phyloP scores from a whole-genome alignment of 768 basidiomycete species.

The Boletus pseudo-olivaceus region DNA sequence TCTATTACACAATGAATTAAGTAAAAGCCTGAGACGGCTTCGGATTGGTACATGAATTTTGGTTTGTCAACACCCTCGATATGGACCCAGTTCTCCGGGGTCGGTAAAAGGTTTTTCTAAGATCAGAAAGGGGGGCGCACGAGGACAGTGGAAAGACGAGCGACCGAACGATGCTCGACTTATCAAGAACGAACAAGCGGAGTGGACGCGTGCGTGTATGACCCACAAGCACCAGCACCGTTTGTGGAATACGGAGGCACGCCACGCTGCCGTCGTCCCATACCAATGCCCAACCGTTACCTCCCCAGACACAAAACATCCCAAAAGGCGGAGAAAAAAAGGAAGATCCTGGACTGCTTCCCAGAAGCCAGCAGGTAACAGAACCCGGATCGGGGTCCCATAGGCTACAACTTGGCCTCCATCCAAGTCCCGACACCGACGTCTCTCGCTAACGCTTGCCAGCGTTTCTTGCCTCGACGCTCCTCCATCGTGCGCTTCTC shows the following conservation, averaged over 20 bases:
- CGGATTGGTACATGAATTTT: not conserved
- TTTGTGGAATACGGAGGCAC: not conserved
- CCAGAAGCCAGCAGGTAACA: too few relatives aligned
- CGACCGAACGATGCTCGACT: not conserved
- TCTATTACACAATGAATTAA: not conserved
- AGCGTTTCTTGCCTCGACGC: not conserved
- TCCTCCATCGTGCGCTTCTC: slow-evolving; percentile 12
- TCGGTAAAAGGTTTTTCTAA: not conserved
- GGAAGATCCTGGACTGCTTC: not conserved
- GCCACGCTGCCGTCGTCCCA: not conserved
- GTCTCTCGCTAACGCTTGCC: slow-evolving; percentile 14
- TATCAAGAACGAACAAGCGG: not conserved
- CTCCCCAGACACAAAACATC: not conserved
- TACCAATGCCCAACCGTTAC: not conserved
- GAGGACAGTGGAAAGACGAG: not conserved
- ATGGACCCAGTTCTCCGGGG: not conserved
- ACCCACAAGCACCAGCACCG: not conserved
- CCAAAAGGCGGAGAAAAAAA: not conserved
- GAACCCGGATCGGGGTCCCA: not conserved
- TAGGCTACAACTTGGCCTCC: slow-evolving; percentile 25
- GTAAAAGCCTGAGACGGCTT: not conserved
- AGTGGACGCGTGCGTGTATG: not conserved
- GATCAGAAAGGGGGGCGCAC: not conserved
- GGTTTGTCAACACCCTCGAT: not conserved
- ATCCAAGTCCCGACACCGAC: slow-evolving; percentile 25